Percentiles rank a stretch among this genome's conserved stretches.
Evolutionary conservation across 495 filamentous ascomycete genomes (phyloP).

Genomic region (Penicillium bialowiezense): DNA sequence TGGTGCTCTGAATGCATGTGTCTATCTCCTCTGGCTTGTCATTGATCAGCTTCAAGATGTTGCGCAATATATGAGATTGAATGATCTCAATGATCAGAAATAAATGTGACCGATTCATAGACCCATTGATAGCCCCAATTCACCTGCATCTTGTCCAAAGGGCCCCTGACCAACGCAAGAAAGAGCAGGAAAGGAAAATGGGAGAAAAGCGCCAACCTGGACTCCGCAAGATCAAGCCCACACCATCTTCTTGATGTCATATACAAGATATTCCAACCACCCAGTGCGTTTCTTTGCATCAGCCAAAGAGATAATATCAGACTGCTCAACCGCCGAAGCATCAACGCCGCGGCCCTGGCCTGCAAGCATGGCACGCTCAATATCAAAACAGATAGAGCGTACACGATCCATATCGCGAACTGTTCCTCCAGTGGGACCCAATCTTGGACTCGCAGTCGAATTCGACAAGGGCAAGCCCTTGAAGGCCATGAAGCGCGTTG

Average conservation of each 20-base stretch:
- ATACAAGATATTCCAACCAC: conserved; percentile 77
- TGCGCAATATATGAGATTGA: no score
- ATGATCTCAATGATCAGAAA: no score
- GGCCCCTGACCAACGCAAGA: no score
- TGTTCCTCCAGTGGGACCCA: conserved; percentile 17
- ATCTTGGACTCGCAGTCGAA: conserved; percentile 33
- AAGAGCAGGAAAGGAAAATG: no score
- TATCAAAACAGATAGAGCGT: conserved; percentile 63
- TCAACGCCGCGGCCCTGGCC: conserved; percentile 21
- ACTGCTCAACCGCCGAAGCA: conserved; percentile 54
- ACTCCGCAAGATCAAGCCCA: conserved; percentile 61
- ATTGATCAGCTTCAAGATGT: no score
- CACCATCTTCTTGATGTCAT: conserved; percentile 86
- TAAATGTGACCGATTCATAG: no score
- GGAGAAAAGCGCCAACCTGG: no score
- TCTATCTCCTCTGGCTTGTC: no score
- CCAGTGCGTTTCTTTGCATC: conserved; percentile 89
- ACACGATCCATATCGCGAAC: conserved; percentile 69
- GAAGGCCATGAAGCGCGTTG: conserved; percentile 53
- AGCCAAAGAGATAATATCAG: conserved; percentile 73
- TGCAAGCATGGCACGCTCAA: conserved; percentile 43
- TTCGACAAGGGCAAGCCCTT: conserved; percentile 42
- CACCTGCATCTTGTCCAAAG: no score
- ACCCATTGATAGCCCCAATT: no score
- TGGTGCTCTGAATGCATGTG: no score